These are phyloP conservation scores for Alloteropsis angusta DNA, from an alignment of 202 grass and related monocot species.

Conservation along the genomic window DNA sequence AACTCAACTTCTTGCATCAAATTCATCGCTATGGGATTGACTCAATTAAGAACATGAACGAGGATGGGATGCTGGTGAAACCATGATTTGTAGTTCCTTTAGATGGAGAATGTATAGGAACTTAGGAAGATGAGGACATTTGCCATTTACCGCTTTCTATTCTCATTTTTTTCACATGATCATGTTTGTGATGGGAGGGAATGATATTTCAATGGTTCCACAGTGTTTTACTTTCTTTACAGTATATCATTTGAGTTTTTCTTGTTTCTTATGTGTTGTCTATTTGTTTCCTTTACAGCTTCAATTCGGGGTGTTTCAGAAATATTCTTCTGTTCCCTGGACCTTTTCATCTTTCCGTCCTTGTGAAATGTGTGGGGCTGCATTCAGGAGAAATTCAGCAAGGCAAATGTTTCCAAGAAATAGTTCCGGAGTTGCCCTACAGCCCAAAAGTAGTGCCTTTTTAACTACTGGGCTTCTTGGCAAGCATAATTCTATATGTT, in stretches of 20 bases:
- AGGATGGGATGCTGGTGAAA: background rate
- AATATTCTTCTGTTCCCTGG: conserved; percentile 32
- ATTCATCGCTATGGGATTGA: background rate
- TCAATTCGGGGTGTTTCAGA: conserved; percentile 42
- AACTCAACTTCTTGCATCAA: background rate
- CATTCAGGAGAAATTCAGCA: conserved; percentile 36
- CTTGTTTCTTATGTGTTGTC: background rate
- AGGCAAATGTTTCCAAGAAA: conserved; percentile 22
- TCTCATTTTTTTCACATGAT: background rate
- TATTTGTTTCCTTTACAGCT: conserved; percentile 41
- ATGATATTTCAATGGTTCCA: background rate
- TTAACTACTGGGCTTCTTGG: conserved; percentile 42
- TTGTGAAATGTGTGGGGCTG: conserved; percentile 20
- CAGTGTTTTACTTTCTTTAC: background rate
- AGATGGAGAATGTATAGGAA: background rate
- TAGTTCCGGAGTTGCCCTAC: conserved; percentile 23
- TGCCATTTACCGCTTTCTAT: background rate
- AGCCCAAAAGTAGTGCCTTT: conserved; percentile 40
- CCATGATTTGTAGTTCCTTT: background rate
- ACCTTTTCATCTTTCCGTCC: conserved; percentile 22
- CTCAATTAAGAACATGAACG: background rate
- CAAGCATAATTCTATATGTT: conserved; percentile 14
- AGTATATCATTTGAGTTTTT: background rate
- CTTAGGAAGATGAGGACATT: background rate
- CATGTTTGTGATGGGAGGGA: background rate